Conservation (phyloP, 306 rosid species). For the Castanea crenata region DNA sequence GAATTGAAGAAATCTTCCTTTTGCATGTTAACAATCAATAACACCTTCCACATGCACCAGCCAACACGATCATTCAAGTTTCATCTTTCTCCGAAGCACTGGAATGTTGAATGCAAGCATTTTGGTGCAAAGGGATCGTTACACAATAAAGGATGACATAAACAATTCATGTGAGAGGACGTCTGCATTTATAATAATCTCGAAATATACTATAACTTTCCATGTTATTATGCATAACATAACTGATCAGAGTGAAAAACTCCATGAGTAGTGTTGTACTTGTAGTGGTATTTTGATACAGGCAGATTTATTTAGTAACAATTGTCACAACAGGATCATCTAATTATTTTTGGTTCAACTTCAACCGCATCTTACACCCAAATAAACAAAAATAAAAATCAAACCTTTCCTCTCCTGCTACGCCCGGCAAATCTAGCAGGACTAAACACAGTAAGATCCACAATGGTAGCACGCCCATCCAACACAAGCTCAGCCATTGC, state of each 20-base stretch:
- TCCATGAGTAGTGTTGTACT: background rate
- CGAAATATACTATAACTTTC: no score
- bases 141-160: no score
- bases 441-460: slow-evolving; percentile 67
- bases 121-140: no score
- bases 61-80: no score
- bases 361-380: background rate
- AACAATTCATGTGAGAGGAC: no score
- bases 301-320: background rate
- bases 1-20: no score
- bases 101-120: no score
- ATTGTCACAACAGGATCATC: background rate
- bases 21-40: no score
- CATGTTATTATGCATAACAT: no score
- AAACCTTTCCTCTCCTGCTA: slow-evolving; percentile 13
- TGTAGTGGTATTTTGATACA: background rate
- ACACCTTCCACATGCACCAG: no score
- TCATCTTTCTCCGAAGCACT: no score
- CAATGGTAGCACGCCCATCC: slow-evolving; percentile 62
- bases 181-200: accelerated
- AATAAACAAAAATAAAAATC: background rate
- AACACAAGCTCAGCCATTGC: slow-evolving; percentile 80
- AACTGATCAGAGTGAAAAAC: background rate
- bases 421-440: slow-evolving; percentile 59
- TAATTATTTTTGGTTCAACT: background rate